Base-by-base conservation (phyloP, 2,329 filamentous ascomycete genomes). In the Aureobasidium melanogenum region DNA sequence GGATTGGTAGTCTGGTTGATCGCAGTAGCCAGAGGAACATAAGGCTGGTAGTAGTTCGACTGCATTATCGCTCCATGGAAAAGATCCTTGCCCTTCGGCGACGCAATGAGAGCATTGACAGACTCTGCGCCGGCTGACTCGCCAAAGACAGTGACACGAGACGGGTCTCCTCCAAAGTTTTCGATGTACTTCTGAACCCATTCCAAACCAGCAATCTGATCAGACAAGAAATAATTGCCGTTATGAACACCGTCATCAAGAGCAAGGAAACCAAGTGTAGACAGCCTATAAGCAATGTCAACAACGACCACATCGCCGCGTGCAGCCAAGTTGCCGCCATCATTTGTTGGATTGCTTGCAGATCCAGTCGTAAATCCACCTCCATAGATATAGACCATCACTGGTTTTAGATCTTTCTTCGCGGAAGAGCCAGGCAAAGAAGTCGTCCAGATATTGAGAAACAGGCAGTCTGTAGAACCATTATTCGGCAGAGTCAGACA, bases 161-260 rank as follows among this genome's bases (percentile, higher is more conserved):
- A 28, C 22, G 65, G 64, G 39, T 66, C 65, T 15, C 64, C 64
- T 10, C 63, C 65, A 26, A 64, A 65, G 43, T 32, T 46, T 10
- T 38, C 50, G 14, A 61, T 61, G 28, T 64, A 41, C 41, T 62
- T 57, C 15, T 65, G 61, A 4, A 63, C 47, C 63, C 64, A 64
- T 41, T 80, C 76, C 7, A 82, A 70, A 0, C 78, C 80, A 26
- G 74, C 74, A 55, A 79, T 76, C 65, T 80, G 77, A 66, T 82
- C 80, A 5, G 73, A 74, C 1, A 83, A 69, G 5, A 78, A 79
- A 56, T 76, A 80, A 61, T 82, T 82, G 30, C 79, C 79, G 19
- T 77, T 77, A 2, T 76, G 74, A 3, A 73, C 68, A 17, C 77
- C 75, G 63, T 80, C 70, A n/a, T 69, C 64, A 9, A 74, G 50